Base-by-base conservation (phyloP, 345 rosid genomes). In the Viola odorata region DNA sequence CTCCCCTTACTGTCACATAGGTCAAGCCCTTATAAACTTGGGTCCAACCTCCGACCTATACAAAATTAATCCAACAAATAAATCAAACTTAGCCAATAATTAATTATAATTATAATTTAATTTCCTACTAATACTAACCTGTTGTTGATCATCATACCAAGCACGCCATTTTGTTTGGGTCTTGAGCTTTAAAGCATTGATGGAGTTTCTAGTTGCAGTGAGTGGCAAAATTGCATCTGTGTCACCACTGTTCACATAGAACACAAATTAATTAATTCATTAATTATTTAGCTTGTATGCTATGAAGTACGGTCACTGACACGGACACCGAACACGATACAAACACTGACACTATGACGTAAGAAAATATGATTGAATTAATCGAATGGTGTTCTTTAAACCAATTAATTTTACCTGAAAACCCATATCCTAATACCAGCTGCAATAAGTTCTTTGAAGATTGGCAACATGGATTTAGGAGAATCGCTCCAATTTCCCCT, bases 401-500 rank as follows among this genome's bases (percentile, higher is more conserved):
- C 9, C 23, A 41, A 3, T 23, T 4, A 9, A 8, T 15, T 44
- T 37, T 70, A 88, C 98, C 96, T 91, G 78, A 81, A 92, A 1
- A 89, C 72, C 97, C 96, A 87, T 62, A 84, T 83, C 48, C 91
- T 85, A n/a, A 87, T 76, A 10, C 85, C 85, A 41, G 85, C 57
- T 51, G 77, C 78, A 53, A 87, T 77, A 17, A 89, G 94, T 12
- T 80, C 61, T 65, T 83, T 83, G 73, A 84, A 76, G 48, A 81
- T 68, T 5, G 97, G 88, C 75, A 87, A 84, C 87, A 87, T 69
- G 16, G 96, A 87, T 63, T 78, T 87, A 3, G 96, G 94, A 47
- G 88, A 89, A 73, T 87, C 94, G 12, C 71, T 74, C 96, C 96
- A 92, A 2, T 80, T 83, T 12, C 75, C 4, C 60, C 88, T 74